Conservation (phyloP, 2,329 filamentous ascomycete genomes). For the Dactylellina parvicollis region DNA sequence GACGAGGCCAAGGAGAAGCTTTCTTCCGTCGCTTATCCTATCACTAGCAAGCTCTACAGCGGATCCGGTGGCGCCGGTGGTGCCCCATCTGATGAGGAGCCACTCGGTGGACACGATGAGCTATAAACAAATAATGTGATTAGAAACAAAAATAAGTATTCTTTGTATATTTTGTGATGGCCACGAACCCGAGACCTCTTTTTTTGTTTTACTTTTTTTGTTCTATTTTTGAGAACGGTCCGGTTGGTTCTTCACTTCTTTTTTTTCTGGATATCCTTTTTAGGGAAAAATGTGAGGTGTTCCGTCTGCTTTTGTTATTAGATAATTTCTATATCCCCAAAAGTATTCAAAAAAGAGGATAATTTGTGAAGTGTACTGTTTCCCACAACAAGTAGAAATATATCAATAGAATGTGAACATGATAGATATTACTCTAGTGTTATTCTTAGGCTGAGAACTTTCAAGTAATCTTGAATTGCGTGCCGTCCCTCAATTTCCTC, state of each 20-base stretch:
- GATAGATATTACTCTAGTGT: too few relatives aligned
- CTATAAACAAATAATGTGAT: constrained; percentile 68
- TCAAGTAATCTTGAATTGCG: too few relatives aligned
- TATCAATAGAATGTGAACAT: too few relatives aligned
- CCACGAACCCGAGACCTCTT: neutral
- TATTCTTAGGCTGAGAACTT: too few relatives aligned
- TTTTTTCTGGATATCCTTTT: too few relatives aligned
- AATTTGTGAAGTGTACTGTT: constrained; percentile 18
- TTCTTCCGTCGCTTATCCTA: constrained; percentile 94
- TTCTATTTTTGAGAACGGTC: too few relatives aligned
- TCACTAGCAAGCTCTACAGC: constrained; percentile 96
- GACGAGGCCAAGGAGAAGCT: constrained; percentile 99
- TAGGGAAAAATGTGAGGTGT: constrained; percentile 15
- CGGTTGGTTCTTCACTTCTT: too few relatives aligned
- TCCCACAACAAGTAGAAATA: too few relatives aligned
- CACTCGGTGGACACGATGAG: constrained; percentile 77
- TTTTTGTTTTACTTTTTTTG: too few relatives aligned
- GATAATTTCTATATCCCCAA: constrained; percentile 32
- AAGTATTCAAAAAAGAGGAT: constrained; percentile 23
- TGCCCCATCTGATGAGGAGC: constrained; percentile 70
- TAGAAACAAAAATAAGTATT: constrained; percentile 28
- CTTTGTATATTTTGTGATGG: constrained; percentile 46
- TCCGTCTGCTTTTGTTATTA: constrained; percentile 23
- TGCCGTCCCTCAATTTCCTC: too few relatives aligned
- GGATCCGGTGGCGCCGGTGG: constrained; percentile 72